These are phyloP conservation scores for Coemansia sp. DNA, from an alignment of 192 early-diverging fungal species.

Conservation along the genomic window DNA sequence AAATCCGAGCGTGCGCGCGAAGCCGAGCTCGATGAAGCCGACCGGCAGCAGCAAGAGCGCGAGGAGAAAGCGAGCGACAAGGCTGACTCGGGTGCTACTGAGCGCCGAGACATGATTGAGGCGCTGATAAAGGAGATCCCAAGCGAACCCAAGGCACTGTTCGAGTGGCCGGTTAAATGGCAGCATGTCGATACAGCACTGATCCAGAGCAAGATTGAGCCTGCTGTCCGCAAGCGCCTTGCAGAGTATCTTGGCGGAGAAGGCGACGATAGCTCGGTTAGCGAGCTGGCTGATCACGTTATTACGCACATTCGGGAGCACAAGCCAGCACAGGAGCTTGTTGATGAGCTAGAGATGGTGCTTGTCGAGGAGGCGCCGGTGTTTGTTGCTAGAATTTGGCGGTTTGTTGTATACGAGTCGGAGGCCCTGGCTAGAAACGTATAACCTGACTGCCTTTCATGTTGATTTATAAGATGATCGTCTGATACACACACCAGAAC, in stretches of 20 bases:
- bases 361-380: slow-evolving; percentile 84
- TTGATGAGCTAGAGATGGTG: slow-evolving; percentile 75
- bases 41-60: slow-evolving; percentile 55
- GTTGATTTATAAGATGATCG: too few relatives aligned
- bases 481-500: too few relatives aligned
- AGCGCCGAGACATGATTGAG: slow-evolving; percentile 6
- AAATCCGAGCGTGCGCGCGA: slow-evolving; percentile 62
- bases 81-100: neutral
- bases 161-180: slow-evolving; percentile 38
- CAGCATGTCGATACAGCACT: slow-evolving; percentile 41
- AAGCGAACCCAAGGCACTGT: slow-evolving; percentile 15
- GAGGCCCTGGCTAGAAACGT: slow-evolving; percentile 11
- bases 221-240: slow-evolving; percentile 79
- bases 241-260: slow-evolving; percentile 72
- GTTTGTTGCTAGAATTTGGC: slow-evolving; percentile 89
- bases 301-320: slow-evolving; percentile 65
- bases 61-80: slow-evolving; percentile 22
- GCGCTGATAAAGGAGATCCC: slow-evolving; percentile 20
- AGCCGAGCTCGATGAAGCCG: slow-evolving; percentile 65
- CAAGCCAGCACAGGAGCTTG: slow-evolving; percentile 64
- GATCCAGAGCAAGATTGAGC: slow-evolving; percentile 64
- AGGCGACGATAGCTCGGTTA: slow-evolving; percentile 56
- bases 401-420: slow-evolving; percentile 35
- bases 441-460: too few relatives aligned
- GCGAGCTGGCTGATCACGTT: slow-evolving; percentile 78